These are phyloP conservation scores for Diaporthe humulicola DNA, from an alignment of 2,329 filamentous ascomycete genomes.

Conservation along the genomic window DNA sequence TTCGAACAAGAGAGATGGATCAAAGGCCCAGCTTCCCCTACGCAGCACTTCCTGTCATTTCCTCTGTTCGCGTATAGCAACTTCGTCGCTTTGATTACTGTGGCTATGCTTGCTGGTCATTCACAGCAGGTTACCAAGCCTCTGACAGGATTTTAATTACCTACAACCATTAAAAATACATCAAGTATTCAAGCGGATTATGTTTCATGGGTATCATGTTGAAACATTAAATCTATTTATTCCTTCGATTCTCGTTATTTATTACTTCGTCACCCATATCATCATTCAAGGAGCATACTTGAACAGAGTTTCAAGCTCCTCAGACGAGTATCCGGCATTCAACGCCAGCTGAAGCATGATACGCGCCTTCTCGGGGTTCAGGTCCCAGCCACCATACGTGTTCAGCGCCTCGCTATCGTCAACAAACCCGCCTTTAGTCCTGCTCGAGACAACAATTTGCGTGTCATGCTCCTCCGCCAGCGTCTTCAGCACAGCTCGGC, in stretches of 20 bases:
- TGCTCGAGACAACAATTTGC: constrained; percentile 16
- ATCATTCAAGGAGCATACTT: not conserved
- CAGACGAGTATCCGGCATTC: constrained; percentile 10
- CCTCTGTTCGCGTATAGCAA: no score
- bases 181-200: not conserved
- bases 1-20: no score
- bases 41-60: no score
- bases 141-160: not conserved
- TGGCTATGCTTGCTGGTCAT: no score
- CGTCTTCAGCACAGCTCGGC: not conserved
- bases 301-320: not conserved
- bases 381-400: constrained; percentile 12
- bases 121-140: not conserved
- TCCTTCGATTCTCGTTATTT: not conserved
- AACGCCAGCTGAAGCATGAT: constrained; percentile 22
- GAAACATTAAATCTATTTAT: not conserved
- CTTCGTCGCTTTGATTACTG: no score
- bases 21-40: no score
- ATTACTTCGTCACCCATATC: not conserved
- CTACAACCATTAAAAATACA: not conserved
- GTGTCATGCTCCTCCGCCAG: constrained; percentile 13
- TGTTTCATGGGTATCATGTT: not conserved
- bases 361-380: constrained; percentile 20
- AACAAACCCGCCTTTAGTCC: constrained; percentile 14
- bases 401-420: not conserved